Conservation (phyloP, 2,329 filamentous ascomycete genomes). For the Penicillium sp. region DNA sequence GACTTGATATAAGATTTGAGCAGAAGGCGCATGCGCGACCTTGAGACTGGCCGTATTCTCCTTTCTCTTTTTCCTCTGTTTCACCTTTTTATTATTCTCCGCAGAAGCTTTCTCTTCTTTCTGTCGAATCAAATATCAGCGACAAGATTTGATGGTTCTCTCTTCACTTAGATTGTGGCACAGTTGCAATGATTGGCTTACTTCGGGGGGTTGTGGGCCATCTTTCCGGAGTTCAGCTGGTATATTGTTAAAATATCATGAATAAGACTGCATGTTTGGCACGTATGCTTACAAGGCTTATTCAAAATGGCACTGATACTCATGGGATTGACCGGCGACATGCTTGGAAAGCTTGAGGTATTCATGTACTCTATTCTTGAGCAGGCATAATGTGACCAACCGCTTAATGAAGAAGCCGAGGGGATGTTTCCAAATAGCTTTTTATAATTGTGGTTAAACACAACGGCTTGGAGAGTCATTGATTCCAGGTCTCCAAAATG, state of each 20-base stretch:
- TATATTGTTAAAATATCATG: background rate
- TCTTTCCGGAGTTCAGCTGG: background rate
- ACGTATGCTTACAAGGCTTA: background rate
- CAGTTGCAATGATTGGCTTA: background rate
- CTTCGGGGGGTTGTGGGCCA: background rate
- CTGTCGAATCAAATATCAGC: background rate
- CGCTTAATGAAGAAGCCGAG: background rate
- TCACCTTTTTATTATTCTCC: background rate
- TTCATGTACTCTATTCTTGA: background rate
- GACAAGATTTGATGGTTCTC: background rate
- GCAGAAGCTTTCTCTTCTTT: background rate
- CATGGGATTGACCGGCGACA: background rate
- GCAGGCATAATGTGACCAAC: background rate
- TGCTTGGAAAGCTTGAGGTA: background rate
- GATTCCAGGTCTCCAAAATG: background rate
- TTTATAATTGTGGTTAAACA: background rate
- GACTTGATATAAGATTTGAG: background rate
- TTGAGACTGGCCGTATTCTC: background rate
- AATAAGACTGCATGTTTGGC: background rate
- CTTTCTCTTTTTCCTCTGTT: background rate
- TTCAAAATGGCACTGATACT: background rate
- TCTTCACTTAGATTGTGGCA: background rate
- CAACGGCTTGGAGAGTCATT: background rate
- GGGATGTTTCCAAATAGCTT: no score
- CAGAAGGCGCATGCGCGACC: background rate